Evolutionary conservation across 257 asterid genomes (phyloP), one percentile per base, ranked within the genome.

Genomic region (Salvia miltiorrhiza): DNA sequence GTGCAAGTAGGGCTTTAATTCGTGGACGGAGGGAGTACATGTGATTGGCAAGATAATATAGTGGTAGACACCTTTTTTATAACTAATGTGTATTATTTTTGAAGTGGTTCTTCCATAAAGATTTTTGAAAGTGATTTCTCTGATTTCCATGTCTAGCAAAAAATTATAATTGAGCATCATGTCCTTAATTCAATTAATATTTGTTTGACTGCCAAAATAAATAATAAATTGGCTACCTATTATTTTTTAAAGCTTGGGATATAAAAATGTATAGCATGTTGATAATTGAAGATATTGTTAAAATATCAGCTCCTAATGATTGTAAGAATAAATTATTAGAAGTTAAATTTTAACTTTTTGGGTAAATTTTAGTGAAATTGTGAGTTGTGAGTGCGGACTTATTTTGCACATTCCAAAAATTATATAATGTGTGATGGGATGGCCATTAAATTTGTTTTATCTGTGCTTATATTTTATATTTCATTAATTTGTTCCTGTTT

Each of bases 61-160:
- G 82, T 78, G 82, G 79, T 78, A 8, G 82, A 41, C 76, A 79
- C 45, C 71, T 64, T 67, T 65, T 55, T 4, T 48, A 37, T 66
- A 72, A 37, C 21, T 45, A 68, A 68, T 62, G 57, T 68, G 48
- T 32, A 71, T 70, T 65, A 7, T 33, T 58, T 39, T 71, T 39
- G 3, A 60, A 79, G 84, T 79, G 84, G 74, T 79, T 67, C 81
- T 76, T 72, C 84, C 84, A 79, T 79, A 67, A 56, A 48, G 41
- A 19, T 71, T 79, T 71, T 12, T 33, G 69, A 70, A 63, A 64
- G 74, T 63, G 75, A 73, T 73, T 49, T 59, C 44, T 50, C 55
- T 57, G 13, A 58, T 63, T 55, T 73, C 47, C 43, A 37, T n/a
- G n/a, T 59, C 37, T 53, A 54, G n/a, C 74, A 41, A 8, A 65